Percentiles rank a stretch among this genome's conserved stretches.
These are phyloP conservation scores for Curvularia sp. DNA, from an alignment of 2,329 filamentous ascomycete genomes.

Conservation along the genomic window DNA sequence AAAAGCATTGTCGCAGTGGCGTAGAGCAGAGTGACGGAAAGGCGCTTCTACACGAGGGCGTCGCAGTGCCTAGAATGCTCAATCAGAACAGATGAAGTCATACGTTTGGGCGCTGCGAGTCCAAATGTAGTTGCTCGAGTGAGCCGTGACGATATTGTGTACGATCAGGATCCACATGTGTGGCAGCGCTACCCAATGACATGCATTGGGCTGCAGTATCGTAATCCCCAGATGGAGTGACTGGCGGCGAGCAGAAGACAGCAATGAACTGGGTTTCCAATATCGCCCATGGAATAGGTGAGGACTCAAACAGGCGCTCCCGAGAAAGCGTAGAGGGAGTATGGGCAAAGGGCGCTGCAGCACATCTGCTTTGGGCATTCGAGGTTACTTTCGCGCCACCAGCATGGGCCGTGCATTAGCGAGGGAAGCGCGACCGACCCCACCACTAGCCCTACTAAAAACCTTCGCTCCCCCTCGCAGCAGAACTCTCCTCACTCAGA, in stretches of 20 bases:
- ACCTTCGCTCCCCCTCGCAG: constrained; percentile 25
- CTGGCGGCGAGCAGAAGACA: neutral
- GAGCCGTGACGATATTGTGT: constrained; percentile 15
- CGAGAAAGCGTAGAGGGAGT: neutral
- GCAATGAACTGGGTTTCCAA: neutral
- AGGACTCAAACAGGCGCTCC: neutral
- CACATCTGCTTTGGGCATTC: constrained; percentile 13
- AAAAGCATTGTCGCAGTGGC: neutral
- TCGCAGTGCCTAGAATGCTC: constrained; percentile 4
- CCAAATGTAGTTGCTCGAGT: constrained; percentile 12
- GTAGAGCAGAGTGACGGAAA: neutral
- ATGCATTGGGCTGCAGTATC: constrained; percentile 23
- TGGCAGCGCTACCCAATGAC: constrained; percentile 27
- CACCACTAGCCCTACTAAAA: constrained; percentile 27
- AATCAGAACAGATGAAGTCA: constrained; percentile 2
- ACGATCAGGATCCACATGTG: constrained; percentile 12
- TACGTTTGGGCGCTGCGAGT: constrained; percentile 7
- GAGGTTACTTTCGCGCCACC: constrained; percentile 24
- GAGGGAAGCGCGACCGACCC: constrained; percentile 27
- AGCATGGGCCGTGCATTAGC: constrained; percentile 23
- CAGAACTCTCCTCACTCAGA: constrained; percentile 24
- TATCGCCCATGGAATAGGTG: neutral
- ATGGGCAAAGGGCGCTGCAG: constrained; percentile 23
- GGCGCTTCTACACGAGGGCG: constrained; percentile 2
- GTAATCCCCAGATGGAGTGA: constrained; percentile 1